Evolutionary conservation across 2,329 filamentous ascomycete species (phyloP).

Genomic region (Pseudogymnoascus pannorum): DNA sequence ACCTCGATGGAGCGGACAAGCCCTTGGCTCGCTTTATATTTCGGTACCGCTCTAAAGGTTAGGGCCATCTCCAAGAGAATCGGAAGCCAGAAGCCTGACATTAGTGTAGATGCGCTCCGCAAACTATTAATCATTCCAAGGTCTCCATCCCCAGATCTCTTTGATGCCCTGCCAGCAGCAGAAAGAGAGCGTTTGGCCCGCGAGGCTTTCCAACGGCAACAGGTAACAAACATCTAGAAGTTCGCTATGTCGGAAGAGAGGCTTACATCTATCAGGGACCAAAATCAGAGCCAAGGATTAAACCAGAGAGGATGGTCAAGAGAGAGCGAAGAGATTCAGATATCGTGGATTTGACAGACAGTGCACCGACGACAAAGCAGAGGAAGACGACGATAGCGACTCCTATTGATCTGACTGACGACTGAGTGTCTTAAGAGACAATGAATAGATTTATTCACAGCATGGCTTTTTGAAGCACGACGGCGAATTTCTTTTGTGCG

Average conservation of each 20-base stretch:
- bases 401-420: background rate
- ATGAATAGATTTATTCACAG: background rate
- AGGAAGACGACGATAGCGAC: background rate
- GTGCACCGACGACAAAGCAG: background rate
- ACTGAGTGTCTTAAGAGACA: background rate
- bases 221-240: background rate
- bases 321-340: background rate
- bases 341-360: background rate
- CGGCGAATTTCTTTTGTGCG: background rate
- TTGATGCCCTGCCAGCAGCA: background rate
- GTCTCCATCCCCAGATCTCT: constrained; percentile 15
- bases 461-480: background rate
- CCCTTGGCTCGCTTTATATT: constrained; percentile 20
- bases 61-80: background rate
- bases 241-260: background rate
- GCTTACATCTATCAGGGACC: background rate
- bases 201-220: background rate
- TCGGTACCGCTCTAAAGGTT: constrained; percentile 23
- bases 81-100: background rate
- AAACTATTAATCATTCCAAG: constrained; percentile 18
- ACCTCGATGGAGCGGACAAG: constrained; percentile 19
- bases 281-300: background rate
- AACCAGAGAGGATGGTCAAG: background rate
- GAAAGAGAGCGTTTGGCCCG: background rate
- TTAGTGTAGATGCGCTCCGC: constrained; percentile 18